phyloP scores from a whole-genome alignment of 495 filamentous ascomycete genomes.

The Penicillium coffeae region DNA sequence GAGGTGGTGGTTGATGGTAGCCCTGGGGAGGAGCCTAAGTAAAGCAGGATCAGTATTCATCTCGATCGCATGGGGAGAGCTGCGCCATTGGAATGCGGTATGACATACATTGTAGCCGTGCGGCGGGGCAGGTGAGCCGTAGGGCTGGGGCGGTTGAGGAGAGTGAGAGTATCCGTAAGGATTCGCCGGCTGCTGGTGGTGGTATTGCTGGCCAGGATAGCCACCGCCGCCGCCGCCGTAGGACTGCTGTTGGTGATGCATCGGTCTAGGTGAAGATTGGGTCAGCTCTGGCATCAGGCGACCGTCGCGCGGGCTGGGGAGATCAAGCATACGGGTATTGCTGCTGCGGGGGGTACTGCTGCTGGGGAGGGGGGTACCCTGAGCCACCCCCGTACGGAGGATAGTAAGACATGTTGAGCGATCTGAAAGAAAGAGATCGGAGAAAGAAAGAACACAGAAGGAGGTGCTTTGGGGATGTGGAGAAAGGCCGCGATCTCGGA shows the following conservation, averaged over 20 bases:
- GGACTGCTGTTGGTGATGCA: slow-evolving; percentile 33
- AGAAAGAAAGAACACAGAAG: slow-evolving; percentile 2
- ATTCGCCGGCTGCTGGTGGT: slow-evolving; percentile 39
- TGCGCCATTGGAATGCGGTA: neutral
- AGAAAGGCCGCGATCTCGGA: slow-evolving; percentile 20
- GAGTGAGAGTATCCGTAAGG: slow-evolving; percentile 46
- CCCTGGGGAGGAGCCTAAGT: slow-evolving; percentile 25
- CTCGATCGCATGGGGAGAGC: neutral
- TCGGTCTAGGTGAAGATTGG: slow-evolving; percentile 20
- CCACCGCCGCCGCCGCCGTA: slow-evolving; percentile 28
- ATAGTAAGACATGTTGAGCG: slow-evolving; percentile 47
- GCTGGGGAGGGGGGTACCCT: slow-evolving; percentile 49
- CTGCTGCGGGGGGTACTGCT: slow-evolving; percentile 28
- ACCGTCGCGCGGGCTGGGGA: neutral
- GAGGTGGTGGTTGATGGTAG: slow-evolving; percentile 27
- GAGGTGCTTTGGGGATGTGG: slow-evolving; percentile 13
- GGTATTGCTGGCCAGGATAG: slow-evolving; percentile 48
- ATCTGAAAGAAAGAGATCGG: neutral
- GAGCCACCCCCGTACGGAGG: slow-evolving; percentile 44
- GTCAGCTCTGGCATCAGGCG: slow-evolving; percentile 5
- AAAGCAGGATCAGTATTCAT: neutral
- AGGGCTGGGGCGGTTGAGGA: slow-evolving; percentile 37
- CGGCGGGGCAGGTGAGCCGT: slow-evolving; percentile 39
- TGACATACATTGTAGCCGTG: slow-evolving; percentile 41
- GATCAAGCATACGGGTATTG: slow-evolving; percentile 37